Evolutionary conservation across 2,329 filamentous ascomycete genomes (phyloP), one percentile per base, ranked within the genome.

Genomic region (Phoma sp.): DNA sequence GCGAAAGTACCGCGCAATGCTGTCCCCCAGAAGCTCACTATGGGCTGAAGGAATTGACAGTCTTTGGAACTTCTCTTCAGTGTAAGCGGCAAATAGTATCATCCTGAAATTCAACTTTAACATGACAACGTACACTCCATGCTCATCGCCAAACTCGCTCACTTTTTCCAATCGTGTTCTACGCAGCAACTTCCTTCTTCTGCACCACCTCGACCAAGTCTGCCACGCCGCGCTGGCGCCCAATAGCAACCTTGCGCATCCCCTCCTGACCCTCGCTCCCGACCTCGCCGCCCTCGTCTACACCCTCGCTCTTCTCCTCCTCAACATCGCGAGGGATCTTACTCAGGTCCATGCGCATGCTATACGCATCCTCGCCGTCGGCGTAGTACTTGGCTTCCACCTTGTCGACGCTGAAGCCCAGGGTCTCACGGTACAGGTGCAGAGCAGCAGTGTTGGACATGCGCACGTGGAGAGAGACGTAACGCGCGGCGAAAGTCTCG

Each of bases 391-490:
- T 95, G 43, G 84, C 74, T 78, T 96, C 91, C 9, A 89, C 86
- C 80, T 66, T 68, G 13, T 68, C 65, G 33, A 68, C 64, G 29
- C 52, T 58, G 57, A 68, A 68, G 13, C 65, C 65, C 23, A 68
- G 59, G n/a, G 65, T 68, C 22, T 96, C 89, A 67, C 91, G 88
- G 84, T 99, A 99, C 22, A 99, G 85, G 68, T 90, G 90, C 59
- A 96, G 85, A 24, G 95, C 95, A 6, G 95, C 95, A 58, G 85
- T 85, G 82, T 99, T 99, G 76, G 90, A 95, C 47, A 96, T 86
- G 70, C 95, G 93, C 61, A 99, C 95, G 80, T 99, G 95, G 30
- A 99, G 86, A 30, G 90, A 96, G 70, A 99, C 93, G 80, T 97
- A 98, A 73, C 89, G 85, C 1, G 93, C 95, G 68, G 86, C 85